phyloP scores from a whole-genome alignment of 768 basidiomycete species.

The Dacryopinax spathularia region DNA sequence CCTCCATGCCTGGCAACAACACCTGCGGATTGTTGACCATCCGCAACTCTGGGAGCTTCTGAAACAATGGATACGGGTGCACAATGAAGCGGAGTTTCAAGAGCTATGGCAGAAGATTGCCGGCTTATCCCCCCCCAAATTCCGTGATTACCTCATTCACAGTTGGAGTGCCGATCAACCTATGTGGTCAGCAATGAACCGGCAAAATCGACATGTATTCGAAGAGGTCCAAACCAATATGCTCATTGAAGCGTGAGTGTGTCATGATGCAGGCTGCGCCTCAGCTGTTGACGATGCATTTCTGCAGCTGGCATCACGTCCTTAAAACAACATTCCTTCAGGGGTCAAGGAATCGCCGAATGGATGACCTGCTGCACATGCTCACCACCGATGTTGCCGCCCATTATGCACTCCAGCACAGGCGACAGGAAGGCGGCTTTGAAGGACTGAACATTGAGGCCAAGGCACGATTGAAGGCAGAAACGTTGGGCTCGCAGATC shows the following conservation, averaged over 20 bases:
- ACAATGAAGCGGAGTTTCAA: constrained; percentile 13
- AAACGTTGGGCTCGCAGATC: too few relatives aligned
- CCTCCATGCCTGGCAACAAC: constrained; percentile 23
- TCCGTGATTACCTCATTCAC: constrained; percentile 15
- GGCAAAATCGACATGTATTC: constrained; percentile 11
- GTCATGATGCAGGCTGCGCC: neutral
- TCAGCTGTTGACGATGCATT: neutral
- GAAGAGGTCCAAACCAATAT: constrained; percentile 19
- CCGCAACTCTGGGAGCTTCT: constrained; percentile 17
- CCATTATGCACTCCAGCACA: constrained; percentile 13
- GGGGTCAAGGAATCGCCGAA: constrained; percentile 16
- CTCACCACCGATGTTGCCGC: constrained; percentile 13
- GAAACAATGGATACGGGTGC: constrained; percentile 17
- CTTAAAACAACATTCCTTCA: constrained; percentile 20
- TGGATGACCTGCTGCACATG: constrained; percentile 18
- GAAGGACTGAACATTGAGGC: constrained; percentile 16
- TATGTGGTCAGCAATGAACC: constrained; percentile 20
- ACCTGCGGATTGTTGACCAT: constrained; percentile 10
- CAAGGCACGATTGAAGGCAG: too few relatives aligned
- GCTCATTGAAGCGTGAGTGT: constrained; percentile 18
- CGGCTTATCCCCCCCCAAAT: neutral
- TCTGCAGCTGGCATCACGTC: constrained; percentile 19
- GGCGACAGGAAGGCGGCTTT: constrained; percentile 16
- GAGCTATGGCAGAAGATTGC: constrained; percentile 11
- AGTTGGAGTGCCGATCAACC: constrained; percentile 11